Evolutionary conservation across 352 stramenopile genomes (phyloP).

Genomic region (Globisporangium paroecandrum): DNA sequence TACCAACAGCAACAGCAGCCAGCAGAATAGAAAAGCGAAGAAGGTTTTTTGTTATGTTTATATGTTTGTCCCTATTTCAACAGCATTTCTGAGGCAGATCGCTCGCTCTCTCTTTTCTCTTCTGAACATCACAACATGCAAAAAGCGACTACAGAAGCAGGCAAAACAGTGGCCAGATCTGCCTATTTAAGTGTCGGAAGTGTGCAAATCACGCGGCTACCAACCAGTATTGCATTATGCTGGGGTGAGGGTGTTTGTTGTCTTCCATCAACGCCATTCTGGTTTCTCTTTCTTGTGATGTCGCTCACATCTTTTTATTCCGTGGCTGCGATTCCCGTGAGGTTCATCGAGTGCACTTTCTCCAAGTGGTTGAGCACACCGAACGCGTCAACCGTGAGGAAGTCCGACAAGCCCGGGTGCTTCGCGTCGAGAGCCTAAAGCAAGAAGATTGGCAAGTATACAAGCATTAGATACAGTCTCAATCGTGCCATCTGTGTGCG

Average conservation of each 20-base stretch:
- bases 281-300: not conserved
- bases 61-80: not conserved
- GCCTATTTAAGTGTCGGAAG: not conserved
- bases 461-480: not conserved
- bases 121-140: not conserved
- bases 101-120: not conserved
- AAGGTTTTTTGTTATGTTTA: not conserved
- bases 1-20: slow-evolving; percentile 35
- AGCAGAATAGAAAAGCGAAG: slow-evolving; percentile 12
- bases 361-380: slow-evolving; percentile 82
- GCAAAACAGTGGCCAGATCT: not conserved
- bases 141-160: not conserved
- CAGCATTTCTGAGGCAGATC: not conserved
- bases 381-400: slow-evolving; percentile 82
- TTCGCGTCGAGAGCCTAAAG: slow-evolving; percentile 70
- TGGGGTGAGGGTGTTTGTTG: not conserved
- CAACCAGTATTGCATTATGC: not conserved
- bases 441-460: not conserved
- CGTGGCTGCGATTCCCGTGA: slow-evolving; percentile 16
- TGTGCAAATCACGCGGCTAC: not conserved
- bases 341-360: slow-evolving; percentile 78
- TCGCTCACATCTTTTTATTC: slow-evolving; percentile 16
- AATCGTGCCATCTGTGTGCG: too few species aligned
- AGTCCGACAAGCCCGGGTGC: slow-evolving; percentile 81
- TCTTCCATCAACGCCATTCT: not conserved